phyloP scores from a whole-genome alignment of 2,329 filamentous ascomycete genomes.

The Penicillium paneum region DNA sequence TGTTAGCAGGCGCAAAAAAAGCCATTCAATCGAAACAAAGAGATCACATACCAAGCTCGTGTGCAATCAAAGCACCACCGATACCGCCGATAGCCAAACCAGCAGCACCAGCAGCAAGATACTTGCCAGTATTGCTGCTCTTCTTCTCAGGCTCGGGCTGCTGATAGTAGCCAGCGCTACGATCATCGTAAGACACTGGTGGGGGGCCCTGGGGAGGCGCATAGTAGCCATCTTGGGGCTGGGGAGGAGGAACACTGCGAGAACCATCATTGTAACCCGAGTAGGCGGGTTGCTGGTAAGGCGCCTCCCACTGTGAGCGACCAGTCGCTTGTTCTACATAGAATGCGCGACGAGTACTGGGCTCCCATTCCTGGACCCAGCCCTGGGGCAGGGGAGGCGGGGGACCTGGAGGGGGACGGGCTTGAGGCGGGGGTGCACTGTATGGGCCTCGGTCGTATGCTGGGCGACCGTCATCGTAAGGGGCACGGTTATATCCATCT shows the following conservation, averaged over 20 bases:
- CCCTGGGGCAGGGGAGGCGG: slow-evolving; percentile 56
- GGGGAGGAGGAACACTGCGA: slow-evolving; percentile 25
- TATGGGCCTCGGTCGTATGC: slow-evolving; percentile 27
- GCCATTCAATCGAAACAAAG: background rate
- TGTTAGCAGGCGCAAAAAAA: background rate
- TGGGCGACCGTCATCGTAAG: slow-evolving; percentile 29
- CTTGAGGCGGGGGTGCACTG: slow-evolving; percentile 26
- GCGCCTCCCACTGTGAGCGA: slow-evolving; percentile 63
- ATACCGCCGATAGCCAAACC: slow-evolving; percentile 57
- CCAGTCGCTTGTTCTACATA: slow-evolving; percentile 62
- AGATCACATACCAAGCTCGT: slow-evolving; percentile 52
- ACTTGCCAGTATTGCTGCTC: slow-evolving; percentile 49
- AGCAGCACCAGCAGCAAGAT: slow-evolving; percentile 56
- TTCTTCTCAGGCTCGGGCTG: slow-evolving; percentile 34
- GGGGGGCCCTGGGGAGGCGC: slow-evolving; percentile 19
- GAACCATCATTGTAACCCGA: slow-evolving; percentile 23
- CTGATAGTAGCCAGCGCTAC: slow-evolving; percentile 12
- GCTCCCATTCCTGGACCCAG: slow-evolving; percentile 64
- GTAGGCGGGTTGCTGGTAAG: slow-evolving; percentile 32
- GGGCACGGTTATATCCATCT: slow-evolving; percentile 13
- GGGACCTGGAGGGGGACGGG: slow-evolving; percentile 36
- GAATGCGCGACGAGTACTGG: slow-evolving; percentile 60
- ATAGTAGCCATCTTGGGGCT: slow-evolving; percentile 22
- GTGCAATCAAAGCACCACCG: slow-evolving; percentile 56
- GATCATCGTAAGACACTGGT: slow-evolving; percentile 22